Percentiles rank a stretch among this genome's conserved stretches.
phyloP scores from a whole-genome alignment of 768 basidiomycete genomes.

The Aureoboletus auriporus region DNA sequence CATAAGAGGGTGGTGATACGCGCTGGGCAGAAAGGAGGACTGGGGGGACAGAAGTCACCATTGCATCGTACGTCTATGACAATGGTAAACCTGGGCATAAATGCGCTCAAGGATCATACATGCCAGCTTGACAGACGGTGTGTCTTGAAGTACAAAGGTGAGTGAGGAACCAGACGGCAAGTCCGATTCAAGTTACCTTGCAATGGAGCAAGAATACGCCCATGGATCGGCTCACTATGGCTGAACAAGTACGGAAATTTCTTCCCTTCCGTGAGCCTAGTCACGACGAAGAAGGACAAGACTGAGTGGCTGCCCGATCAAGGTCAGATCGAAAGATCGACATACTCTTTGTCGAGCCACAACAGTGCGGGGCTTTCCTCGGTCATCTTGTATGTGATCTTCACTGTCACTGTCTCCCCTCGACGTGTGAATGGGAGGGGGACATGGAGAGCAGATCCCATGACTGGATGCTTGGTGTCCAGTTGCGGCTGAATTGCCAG shows the following conservation, averaged over 20 bases:
- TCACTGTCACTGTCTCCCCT: slow-evolving; percentile 43
- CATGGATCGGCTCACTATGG: slow-evolving; percentile 91
- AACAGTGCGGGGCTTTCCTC: slow-evolving; percentile 73
- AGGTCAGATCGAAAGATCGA: not conserved
- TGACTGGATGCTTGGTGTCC: slow-evolving; percentile 56
- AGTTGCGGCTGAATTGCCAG: slow-evolving; percentile 43
- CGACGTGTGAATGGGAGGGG: slow-evolving; percentile 36
- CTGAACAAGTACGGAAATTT: slow-evolving; percentile 85
- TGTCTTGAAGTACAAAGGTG: slow-evolving; percentile 45
- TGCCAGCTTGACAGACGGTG: slow-evolving; percentile 82
- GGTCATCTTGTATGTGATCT: slow-evolving; percentile 72
- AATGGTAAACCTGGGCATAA: not conserved
- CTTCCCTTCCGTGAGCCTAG: slow-evolving; percentile 83
- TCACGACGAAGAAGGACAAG: not conserved
- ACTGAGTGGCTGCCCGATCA: not conserved
- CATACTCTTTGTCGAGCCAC: slow-evolving; percentile 79
- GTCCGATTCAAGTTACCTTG: slow-evolving; percentile 50
- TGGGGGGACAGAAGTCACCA: slow-evolving; percentile 73
- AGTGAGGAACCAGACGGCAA: not conserved
- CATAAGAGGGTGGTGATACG: slow-evolving; percentile 67
- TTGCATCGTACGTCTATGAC: slow-evolving; percentile 76
- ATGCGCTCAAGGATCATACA: slow-evolving; percentile 15
- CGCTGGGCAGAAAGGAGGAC: slow-evolving; percentile 84
- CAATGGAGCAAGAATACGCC: slow-evolving; percentile 71
- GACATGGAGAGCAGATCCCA: slow-evolving; percentile 75